Percentiles rank a stretch among this genome's conserved stretches.
Conservation (phyloP, 2,329 filamentous ascomycete genomes). For the Graphiopsis chlorocephala region DNA sequence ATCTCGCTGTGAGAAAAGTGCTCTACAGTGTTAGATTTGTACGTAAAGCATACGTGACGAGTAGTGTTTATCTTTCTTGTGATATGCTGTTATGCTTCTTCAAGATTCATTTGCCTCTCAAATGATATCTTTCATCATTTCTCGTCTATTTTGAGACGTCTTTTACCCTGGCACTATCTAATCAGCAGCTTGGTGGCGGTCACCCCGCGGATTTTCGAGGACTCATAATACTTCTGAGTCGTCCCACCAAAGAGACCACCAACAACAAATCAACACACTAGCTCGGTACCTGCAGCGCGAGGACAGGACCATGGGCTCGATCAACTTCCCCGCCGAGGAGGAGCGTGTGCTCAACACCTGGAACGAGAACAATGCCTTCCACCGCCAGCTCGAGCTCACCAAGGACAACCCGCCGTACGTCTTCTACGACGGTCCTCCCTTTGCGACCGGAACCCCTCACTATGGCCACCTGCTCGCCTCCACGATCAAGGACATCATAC, state of each 20-base stretch:
- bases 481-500: slow-evolving; percentile 96
- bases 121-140: neutral
- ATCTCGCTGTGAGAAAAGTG: too few species aligned
- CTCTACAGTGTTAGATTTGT: too few species aligned
- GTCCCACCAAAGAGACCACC: neutral
- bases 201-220: slow-evolving; percentile 3
- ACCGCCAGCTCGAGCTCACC: slow-evolving; percentile 82
- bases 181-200: neutral
- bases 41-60: neutral
- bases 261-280: neutral
- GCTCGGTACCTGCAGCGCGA: slow-evolving; percentile 4
- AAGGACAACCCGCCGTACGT: slow-evolving; percentile 80
- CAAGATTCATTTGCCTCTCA: neutral
- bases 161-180: neutral
- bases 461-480: slow-evolving; percentile 80
- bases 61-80: neutral
- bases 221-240: slow-evolving; percentile 5
- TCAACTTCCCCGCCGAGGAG: slow-evolving; percentile 91
- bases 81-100: neutral
- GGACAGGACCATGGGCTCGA: slow-evolving; percentile 30
- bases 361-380: slow-evolving; percentile 90
- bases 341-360: slow-evolving; percentile 79
- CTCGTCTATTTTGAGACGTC: neutral
- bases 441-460: slow-evolving; percentile 59
- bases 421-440: slow-evolving; percentile 75